Conservation (phyloP, 1,139 yeast species). For the Suhomyces bribrorum region DNA sequence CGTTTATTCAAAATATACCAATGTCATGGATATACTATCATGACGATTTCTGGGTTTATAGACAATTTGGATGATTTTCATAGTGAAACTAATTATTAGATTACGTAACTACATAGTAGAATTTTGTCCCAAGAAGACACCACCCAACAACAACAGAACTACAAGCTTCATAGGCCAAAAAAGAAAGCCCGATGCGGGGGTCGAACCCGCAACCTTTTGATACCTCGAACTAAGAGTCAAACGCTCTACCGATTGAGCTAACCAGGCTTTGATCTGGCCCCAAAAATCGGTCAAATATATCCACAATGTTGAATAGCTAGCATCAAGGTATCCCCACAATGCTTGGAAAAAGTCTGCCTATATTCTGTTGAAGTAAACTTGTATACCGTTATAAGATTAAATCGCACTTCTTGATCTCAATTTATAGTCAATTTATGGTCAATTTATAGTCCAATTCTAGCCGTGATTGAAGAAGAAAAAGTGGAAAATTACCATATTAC, state of each 20-base stretch:
- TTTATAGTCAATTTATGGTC: too few species aligned
- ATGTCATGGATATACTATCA: too few species aligned
- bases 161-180: background rate
- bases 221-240: conserved; percentile 23
- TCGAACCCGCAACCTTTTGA: conserved; percentile 23
- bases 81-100: background rate
- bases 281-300: background rate
- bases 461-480: too few species aligned
- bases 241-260: conserved; percentile 35
- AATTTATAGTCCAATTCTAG: too few species aligned
- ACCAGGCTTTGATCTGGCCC: conserved; percentile 20
- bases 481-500: too few species aligned
- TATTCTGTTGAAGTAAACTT: too few species aligned
- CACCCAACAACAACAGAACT: background rate
- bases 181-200: conserved; percentile 21
- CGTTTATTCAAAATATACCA: too few species aligned
- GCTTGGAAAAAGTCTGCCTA: too few species aligned
- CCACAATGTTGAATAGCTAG: background rate
- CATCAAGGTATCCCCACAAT: background rate
- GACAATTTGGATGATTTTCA: background rate
- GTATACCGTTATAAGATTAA: too few species aligned
- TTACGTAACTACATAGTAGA: background rate
- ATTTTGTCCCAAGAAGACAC: too few species aligned
- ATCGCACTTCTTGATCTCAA: too few species aligned
- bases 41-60: background rate